Evolutionary conservation across 2,329 filamentous ascomycete genomes (phyloP).

Genomic region (Alternaria sp.): DNA sequence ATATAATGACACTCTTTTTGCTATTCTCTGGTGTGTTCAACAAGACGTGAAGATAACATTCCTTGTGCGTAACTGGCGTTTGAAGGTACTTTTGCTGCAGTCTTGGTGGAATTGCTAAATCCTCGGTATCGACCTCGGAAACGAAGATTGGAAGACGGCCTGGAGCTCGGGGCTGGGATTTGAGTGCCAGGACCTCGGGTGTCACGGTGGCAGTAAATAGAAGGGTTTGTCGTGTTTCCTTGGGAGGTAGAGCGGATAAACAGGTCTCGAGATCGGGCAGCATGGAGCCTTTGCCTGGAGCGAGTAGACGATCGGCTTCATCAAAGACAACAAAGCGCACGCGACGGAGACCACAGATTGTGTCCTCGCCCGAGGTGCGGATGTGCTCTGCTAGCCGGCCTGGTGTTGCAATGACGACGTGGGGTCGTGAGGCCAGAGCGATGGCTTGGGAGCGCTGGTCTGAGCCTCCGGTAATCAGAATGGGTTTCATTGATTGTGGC

Average conservation of each 20-base stretch:
- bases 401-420: constrained; percentile 93
- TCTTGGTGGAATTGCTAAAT: constrained; percentile 79
- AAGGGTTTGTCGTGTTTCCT: constrained; percentile 84
- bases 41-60: constrained; percentile 92
- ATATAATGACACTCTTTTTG: constrained; percentile 84
- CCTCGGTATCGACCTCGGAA: constrained; percentile 81
- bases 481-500: constrained; percentile 84
- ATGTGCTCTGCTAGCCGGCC: constrained; percentile 92
- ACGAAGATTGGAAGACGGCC: constrained; percentile 83
- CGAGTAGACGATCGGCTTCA: constrained; percentile 90
- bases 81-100: constrained; percentile 87
- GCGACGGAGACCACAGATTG: constrained; percentile 79
- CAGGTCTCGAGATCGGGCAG: constrained; percentile 93
- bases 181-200: constrained; percentile 86
- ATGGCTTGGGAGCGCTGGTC: constrained; percentile 94
- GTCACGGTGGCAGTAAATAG: constrained; percentile 97
- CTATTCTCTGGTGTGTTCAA: constrained; percentile 77
- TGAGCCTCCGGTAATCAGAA: constrained; percentile 89
- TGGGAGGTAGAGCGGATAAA: constrained; percentile 79
- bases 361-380: constrained; percentile 88
- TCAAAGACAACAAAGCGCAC: constrained; percentile 91
- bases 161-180: constrained; percentile 76
- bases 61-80: constrained; percentile 89
- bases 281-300: constrained; percentile 82
- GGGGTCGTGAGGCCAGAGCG: constrained; percentile 80